A percentile compares a stretch with the other conserved stretches of the same genome.
Conservation (phyloP, 164 flowering plant genomes). For the Nymphaea thermarum region DNA sequence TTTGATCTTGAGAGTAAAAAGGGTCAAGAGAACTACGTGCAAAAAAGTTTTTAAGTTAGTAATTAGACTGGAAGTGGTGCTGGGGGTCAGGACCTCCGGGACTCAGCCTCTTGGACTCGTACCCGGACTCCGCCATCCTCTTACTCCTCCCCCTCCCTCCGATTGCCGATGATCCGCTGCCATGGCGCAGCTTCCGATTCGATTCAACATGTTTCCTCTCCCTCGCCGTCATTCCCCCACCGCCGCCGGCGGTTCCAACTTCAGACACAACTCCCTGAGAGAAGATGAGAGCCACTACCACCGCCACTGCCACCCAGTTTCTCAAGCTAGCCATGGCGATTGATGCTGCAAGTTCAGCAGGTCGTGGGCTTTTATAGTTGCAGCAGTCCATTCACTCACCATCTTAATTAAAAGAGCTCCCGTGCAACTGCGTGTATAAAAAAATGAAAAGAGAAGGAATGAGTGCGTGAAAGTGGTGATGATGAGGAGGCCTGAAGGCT, state of each 20-base stretch:
- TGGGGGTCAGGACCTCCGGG: conserved; percentile 9
- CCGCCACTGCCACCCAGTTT: background rate
- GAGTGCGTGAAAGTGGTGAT: background rate
- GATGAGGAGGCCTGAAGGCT: background rate
- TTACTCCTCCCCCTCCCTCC: background rate
- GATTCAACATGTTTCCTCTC: background rate
- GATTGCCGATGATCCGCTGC: background rate
- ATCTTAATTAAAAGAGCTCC: too few species aligned
- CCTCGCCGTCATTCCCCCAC: background rate
- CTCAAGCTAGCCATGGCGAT: background rate
- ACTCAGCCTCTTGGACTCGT: conserved; percentile 6
- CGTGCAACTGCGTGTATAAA: background rate
- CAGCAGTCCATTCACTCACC: background rate
- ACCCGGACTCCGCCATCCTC: background rate
- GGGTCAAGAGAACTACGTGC: too few species aligned
- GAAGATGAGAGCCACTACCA: background rate
- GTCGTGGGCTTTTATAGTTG: background rate
- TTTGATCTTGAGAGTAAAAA: too few species aligned
- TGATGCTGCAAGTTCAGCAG: background rate
- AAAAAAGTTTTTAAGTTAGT: too few species aligned
- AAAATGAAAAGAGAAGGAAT: background rate
- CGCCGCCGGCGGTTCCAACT: background rate
- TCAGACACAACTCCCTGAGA: background rate
- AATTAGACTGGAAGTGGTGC: background rate
- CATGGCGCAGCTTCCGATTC: background rate